Evolutionary conservation across 179 eudicot genomes (phyloP), one percentile per base, ranked within the genome.

Genomic region (Vitellaria paradoxa): DNA sequence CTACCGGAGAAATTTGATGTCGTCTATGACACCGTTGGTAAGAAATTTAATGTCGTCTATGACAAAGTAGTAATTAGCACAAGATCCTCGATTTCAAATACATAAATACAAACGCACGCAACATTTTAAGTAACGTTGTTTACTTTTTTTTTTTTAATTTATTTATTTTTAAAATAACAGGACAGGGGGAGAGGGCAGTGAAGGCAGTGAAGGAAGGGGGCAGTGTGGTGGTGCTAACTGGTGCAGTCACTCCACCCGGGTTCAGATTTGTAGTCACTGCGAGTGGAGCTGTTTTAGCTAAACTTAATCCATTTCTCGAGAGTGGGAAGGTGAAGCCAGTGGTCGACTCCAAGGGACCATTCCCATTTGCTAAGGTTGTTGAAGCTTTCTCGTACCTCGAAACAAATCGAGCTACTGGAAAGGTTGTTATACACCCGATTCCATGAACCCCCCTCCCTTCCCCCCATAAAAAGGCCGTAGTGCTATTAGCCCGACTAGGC

Each of bases 191-290:
- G 12, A 96, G 78, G 80, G 86, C 96, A 0, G 90, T 82, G 26
- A 92, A 93, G 81, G 97, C 82, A 4, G 88, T 93, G 71, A 93
- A 96, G 79, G 98, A 92, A 85, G 93, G 94, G 8, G 99, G 99
- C 15, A 92, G 90, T 40, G 94, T 85, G 14, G 97, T 92, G 80
- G 90, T 87, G 40, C 79, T 96, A 56, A 89, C 93, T 1, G 97
- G 99, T 7, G 88, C 97, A 0, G 97, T 90, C 15, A 68, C 87
- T 49, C 92, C 98, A 4, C 98, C 99, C 0, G 98, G 96, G 17
- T 93, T 93, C 80, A 85, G 90, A 68, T 96, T 96, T 63, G 92
- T 92, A 49, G 90, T 96, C 60, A 93, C 96, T 12, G 93, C 94
- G 13, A 85, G 78, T 2, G 99, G 98, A 73, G 90, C 88, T 18